These are phyloP conservation scores for Coix lacrymajobi DNA, from an alignment of 176 grass and related monocot species.

Conservation along the genomic window DNA sequence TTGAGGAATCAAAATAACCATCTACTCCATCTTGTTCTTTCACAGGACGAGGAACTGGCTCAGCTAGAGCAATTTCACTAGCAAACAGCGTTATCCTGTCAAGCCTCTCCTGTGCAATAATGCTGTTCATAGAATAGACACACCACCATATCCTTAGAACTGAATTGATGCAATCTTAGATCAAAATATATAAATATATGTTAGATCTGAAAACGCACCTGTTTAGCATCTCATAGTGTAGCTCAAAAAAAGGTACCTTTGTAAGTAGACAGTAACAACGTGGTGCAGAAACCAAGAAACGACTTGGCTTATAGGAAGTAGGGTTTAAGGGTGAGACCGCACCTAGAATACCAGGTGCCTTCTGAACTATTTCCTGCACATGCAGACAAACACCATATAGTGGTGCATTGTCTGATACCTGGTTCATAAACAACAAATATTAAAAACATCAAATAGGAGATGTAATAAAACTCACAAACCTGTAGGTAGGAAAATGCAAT, in stretches of 20 bases:
- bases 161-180: conserved; percentile 1
- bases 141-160: conserved; percentile 17
- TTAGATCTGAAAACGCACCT: conserved; percentile 47
- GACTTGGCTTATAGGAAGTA: conserved; percentile 62
- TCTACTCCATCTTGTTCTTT: conserved; percentile 43
- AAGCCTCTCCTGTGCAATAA: conserved; percentile 97
- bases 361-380: conserved; percentile 98
- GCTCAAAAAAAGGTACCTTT: conserved; percentile 94
- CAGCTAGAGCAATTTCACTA: conserved; percentile 68
- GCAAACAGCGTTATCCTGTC: conserved; percentile 90
- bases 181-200: neutral
- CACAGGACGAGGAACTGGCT: conserved; percentile 53
- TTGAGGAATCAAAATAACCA: conserved; percentile 45
- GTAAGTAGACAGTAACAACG: conserved; percentile 97
- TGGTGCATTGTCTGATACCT: conserved; percentile 92
- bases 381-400: conserved; percentile 93
- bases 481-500: neutral
- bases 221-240: conserved; percentile 99
- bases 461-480: neutral
- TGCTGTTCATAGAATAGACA: conserved; percentile 51
- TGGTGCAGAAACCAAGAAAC: conserved; percentile 93
- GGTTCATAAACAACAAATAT: conserved; percentile 31
- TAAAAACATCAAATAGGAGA: conserved; percentile 9
- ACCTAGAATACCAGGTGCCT: conserved; percentile 88
- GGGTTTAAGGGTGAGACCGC: conserved; percentile 60